These are phyloP conservation scores for Tuber calosporum DNA, from an alignment of 495 filamentous ascomycete genomes.

Conservation along the genomic window DNA sequence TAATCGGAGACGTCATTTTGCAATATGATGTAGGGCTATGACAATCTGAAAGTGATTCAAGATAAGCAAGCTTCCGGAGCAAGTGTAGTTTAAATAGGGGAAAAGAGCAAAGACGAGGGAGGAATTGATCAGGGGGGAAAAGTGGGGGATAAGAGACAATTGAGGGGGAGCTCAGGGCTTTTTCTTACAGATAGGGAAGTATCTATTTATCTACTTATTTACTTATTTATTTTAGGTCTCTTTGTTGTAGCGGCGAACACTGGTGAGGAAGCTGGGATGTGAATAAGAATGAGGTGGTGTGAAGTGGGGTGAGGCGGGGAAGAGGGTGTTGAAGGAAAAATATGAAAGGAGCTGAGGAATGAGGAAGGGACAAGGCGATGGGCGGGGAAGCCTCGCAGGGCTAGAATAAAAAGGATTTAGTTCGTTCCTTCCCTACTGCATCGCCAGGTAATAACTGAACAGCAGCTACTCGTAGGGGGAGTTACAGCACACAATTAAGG, in stretches of 20 bases:
- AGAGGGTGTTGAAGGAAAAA: slow-evolving; percentile 1
- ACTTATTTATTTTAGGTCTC: background rate
- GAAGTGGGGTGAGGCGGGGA: background rate
- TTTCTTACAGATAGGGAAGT: background rate
- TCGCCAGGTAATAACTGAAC: background rate
- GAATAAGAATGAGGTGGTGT: background rate
- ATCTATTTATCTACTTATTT: background rate
- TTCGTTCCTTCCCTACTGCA: background rate
- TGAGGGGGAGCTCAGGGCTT: background rate
- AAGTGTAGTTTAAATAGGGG: background rate
- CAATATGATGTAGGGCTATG: background rate
- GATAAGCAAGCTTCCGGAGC: slow-evolving; percentile 1
- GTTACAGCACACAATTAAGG: background rate
- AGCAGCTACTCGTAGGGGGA: background rate
- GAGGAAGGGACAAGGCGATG: background rate
- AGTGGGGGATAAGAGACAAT: background rate
- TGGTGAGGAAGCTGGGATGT: background rate
- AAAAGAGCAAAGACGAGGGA: background rate
- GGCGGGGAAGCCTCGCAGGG: slow-evolving; percentile 3
- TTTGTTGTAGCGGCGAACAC: background rate
- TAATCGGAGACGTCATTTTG: slow-evolving; percentile 45
- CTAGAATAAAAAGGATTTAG: slow-evolving; percentile 5
- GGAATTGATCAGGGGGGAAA: background rate
- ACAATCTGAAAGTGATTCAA: background rate
- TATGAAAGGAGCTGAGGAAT: background rate